Base-by-base conservation (phyloP, 2,329 filamentous ascomycete genomes). In the Fusarium sp. region DNA sequence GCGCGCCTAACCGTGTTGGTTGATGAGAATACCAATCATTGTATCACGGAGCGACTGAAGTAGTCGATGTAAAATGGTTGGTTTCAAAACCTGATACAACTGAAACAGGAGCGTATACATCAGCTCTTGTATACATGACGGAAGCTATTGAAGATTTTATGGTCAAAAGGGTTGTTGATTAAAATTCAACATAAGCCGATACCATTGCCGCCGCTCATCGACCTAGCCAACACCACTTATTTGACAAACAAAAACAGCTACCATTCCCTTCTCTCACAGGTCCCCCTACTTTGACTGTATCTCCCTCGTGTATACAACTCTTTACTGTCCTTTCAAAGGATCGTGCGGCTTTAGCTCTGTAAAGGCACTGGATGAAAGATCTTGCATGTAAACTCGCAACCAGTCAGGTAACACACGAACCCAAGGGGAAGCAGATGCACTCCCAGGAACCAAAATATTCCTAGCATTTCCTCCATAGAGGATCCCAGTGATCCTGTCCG, bases 271-370 rank as follows among this genome's bases (percentile, higher is more conserved):
- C 12, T 44, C 4, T 10, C 42, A 10, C 4, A 44, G 6, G 2
- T 0, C 11, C 12, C 16, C 42, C 12, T 5, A 4, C 20, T 7
- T 24, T 24, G 7, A 14, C 2, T 8, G 22, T 24, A 24, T 44
- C 4, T 16, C 7, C 7, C 2, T 5, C 5, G 5, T 10, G 6
- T 0, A 24, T 9, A 8, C 1, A 20, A 9, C 22, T 4, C 8
- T 27, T 22, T 46, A 46, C 24, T 51, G 46, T 7, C 12, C 16
- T 10, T 51, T 29, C 16, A 51, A 6, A 8, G 46, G 46, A 29
- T 51, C 46, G 17, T 51, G 46, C 1, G 46, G 46, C 46, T n/a
- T 51, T 1, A 51, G 46, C 22, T 27, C 22, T 7, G 46, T 51
- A 29, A 51, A 51, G 6, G 46, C 46, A 12, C 16, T 27, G 9